These are phyloP conservation scores for Curvularia sp. DNA, from an alignment of 2,329 filamentous ascomycete species.

Conservation along the genomic window DNA sequence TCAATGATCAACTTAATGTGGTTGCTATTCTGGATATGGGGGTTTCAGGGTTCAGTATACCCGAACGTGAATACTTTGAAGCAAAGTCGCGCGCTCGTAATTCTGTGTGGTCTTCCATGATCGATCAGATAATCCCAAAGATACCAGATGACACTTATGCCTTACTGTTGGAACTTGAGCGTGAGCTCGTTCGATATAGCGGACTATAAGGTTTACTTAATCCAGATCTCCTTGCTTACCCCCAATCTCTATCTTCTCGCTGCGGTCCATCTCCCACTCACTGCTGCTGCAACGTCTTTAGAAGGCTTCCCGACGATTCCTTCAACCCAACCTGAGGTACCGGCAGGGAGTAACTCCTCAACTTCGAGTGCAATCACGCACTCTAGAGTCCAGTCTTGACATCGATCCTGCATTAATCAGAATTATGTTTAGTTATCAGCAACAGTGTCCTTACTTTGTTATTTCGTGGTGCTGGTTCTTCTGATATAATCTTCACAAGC, in stretches of 20 bases:
- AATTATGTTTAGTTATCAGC: not conserved
- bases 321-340: constrained; percentile 5
- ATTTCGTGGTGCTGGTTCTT: constrained; percentile 10
- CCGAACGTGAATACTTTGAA: constrained; percentile 29
- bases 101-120: constrained; percentile 19
- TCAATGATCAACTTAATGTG: constrained; percentile 19
- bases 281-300: constrained; percentile 7
- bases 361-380: constrained; percentile 12
- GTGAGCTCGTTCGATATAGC: constrained; percentile 17
- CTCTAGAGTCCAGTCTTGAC: constrained; percentile 15
- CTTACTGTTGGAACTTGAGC: constrained; percentile 13
- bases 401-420: constrained; percentile 9
- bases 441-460: constrained; percentile 4
- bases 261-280: constrained; percentile 7
- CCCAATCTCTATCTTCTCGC: constrained; percentile 8
- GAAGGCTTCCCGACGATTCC: constrained; percentile 10
- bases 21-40: constrained; percentile 29
- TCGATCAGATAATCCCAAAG: constrained; percentile 11
- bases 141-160: constrained; percentile 12
- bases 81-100: constrained; percentile 19
- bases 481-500: constrained; percentile 7
- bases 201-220: constrained; percentile 8
- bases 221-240: not conserved
- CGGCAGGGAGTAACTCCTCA: constrained; percentile 8
- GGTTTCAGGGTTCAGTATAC: constrained; percentile 28